Percentiles rank a stretch among this genome's conserved stretches.
These are phyloP conservation scores for Atkinsonella texensis DNA, from an alignment of 2,329 filamentous ascomycete species.

Conservation along the genomic window DNA sequence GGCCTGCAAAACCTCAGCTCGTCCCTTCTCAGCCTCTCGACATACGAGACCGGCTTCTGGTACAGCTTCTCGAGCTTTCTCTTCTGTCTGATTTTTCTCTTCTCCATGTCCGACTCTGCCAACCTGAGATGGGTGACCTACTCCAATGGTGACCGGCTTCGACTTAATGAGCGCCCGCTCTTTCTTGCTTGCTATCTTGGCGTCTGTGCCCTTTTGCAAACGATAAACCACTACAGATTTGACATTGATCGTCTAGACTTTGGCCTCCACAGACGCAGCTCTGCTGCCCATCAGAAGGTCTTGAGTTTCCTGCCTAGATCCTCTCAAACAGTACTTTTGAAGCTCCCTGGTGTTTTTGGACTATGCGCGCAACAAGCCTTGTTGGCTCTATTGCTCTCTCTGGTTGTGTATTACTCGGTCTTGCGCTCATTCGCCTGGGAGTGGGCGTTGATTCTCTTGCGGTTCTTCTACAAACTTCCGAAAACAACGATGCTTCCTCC, in stretches of 20 bases:
- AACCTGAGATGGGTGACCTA: conserved; percentile 64
- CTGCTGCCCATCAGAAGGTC: conserved; percentile 12
- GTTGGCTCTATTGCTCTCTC: conserved; percentile 29
- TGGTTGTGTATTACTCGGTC: conserved; percentile 49
- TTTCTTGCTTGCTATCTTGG: conserved; percentile 64
- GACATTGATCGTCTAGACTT: conserved; percentile 58
- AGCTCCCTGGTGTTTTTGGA: conserved; percentile 28
- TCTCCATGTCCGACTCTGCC: conserved; percentile 46
- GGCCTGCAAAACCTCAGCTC: conserved; percentile 51
- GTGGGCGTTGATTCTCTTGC: conserved; percentile 57
- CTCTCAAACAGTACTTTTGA: conserved; percentile 23
- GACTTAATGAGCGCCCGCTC: conserved; percentile 76
- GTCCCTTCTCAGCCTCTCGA: conserved; percentile 45
- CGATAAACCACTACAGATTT: conserved; percentile 53
- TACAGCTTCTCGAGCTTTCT: conserved; percentile 68
- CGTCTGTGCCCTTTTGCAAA: conserved; percentile 57
- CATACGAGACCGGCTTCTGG: conserved; percentile 59
- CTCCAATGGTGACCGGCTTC: conserved; percentile 57
- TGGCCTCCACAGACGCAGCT: conserved; percentile 14
- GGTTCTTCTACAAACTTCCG: conserved; percentile 64
- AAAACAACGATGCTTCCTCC: conserved; percentile 52
- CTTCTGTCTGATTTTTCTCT: conserved; percentile 73
- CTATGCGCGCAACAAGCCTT: conserved; percentile 28
- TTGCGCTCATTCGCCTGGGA: conserved; percentile 56
- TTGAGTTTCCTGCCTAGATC: conserved; percentile 16